phyloP scores from a whole-genome alignment of 169 alveolate species.

The Plasmodium adleri region DNA sequence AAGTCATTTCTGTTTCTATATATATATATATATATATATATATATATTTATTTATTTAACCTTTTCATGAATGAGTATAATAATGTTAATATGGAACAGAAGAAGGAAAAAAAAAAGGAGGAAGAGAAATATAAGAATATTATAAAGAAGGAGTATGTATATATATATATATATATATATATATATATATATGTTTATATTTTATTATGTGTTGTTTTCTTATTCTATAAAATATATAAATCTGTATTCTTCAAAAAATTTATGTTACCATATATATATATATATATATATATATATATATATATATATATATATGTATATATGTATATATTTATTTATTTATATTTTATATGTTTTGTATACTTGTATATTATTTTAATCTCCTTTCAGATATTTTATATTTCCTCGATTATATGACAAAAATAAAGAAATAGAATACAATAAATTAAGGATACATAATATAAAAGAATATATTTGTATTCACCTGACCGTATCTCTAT shows the following conservation, averaged over 20 bases:
- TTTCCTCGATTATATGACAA: conserved; percentile 51
- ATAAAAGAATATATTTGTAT: conserved; percentile 64
- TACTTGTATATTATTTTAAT: no score
- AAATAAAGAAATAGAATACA: conserved; percentile 64
- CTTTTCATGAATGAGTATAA: conserved; percentile 48
- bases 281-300: conserved; percentile 5
- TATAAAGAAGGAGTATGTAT: conserved; percentile 49
- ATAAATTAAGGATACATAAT: conserved; percentile 35
- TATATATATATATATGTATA: neutral
- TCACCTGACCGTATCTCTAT: conserved; percentile 44
- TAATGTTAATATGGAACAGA: conserved; percentile 48
- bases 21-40: neutral
- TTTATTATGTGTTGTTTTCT: neutral
- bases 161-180: conserved; percentile 5
- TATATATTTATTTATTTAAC: neutral
- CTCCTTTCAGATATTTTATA: conserved; percentile 19
- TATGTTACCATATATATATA: neutral
- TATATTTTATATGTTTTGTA: neutral
- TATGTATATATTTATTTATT: neutral
- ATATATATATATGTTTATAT: neutral
- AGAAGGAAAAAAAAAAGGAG: conserved; percentile 26
- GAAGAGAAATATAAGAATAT: conserved; percentile 11
- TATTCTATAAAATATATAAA: no score
- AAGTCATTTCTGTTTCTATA: neutral
- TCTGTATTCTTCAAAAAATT: no score